Evolutionary conservation across 495 filamentous ascomycete species (phyloP), one percentile per base, ranked within the genome.

Genomic region (Penicillium herquei): DNA sequence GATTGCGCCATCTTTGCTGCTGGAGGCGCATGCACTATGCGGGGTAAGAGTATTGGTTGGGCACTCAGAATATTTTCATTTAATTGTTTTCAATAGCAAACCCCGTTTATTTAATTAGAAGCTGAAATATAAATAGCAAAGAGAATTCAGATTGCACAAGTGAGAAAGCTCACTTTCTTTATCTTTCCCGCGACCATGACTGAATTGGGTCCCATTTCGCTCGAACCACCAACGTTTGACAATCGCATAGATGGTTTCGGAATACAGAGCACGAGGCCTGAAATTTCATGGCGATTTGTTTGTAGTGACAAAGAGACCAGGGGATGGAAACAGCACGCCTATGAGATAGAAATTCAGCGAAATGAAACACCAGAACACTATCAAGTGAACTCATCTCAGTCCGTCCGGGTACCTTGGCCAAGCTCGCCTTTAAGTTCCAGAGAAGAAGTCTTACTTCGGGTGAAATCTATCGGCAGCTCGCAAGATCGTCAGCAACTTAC

Each of bases 351-450:
- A 39, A 47, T 58, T 39, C 16, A 17, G 14, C 40, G 40, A 17
- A 14, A 39, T 39, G 55, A 21, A 13, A 17, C 8, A 18, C 32
- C 26, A 7, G 16, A 47, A 33, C 17, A 17, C 26, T 48, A 46
- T 39, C 14, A 18, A 3, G n/a, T 46, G 12, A 18, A 41, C 39
- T 46, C 49, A 30, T 18, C 34, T n/a, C 26, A 53, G 13, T 53
- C 49, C 11, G 41, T 58, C 7, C 50, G 52, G 13, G 39, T 58
- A 17, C 49, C 41, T 7, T 58, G 55, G 55, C 55, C 55, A 8
- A 45, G 50, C 11, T n/a, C 32, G 14, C 40, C 49, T 21, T 45
- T 58, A n/a, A 8, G 4, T 5, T 58, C 55, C 12, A 46, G 55
- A 35, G 49, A 53, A 40, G 16, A 9, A 1, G 49, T 40, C 17